A percentile compares a stretch with the other conserved stretches of the same genome.
These are phyloP conservation scores for Helicostylum pulchrum DNA, from an alignment of 192 early-diverging fungal species.

Conservation along the genomic window DNA sequence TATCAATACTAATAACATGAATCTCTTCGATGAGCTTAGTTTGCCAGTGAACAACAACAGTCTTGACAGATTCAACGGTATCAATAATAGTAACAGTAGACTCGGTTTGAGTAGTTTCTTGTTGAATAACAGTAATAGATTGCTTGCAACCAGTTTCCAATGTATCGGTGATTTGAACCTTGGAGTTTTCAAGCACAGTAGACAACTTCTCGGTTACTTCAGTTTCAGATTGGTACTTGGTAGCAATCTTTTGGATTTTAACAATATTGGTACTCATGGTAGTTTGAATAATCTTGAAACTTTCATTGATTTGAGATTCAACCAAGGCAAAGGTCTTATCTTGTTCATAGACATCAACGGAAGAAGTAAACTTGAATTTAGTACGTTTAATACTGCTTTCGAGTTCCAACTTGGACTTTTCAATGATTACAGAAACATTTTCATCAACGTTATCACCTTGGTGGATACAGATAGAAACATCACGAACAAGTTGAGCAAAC, in stretches of 20 bases:
- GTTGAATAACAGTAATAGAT: slow-evolving; percentile 2
- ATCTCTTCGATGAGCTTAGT: slow-evolving; percentile 9
- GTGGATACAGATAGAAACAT: slow-evolving; percentile 11
- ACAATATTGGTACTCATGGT: not conserved
- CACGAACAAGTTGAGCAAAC: slow-evolving; percentile 12
- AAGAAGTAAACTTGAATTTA: slow-evolving; percentile 1
- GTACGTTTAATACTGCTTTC: not conserved
- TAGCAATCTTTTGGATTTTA: slow-evolving; percentile 17
- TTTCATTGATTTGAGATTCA: not conserved
- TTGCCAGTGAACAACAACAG: not conserved
- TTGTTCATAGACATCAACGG: not conserved
- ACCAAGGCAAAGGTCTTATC: slow-evolving; percentile 10
- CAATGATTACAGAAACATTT: slow-evolving; percentile 7
- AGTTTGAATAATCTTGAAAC: slow-evolving; percentile 1
- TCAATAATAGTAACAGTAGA: slow-evolving; percentile 15
- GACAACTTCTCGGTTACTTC: slow-evolving; percentile 11
- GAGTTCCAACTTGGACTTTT: slow-evolving; percentile 2
- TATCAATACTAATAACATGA: slow-evolving; percentile 9
- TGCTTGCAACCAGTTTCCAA: not conserved
- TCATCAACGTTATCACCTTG: slow-evolving; percentile 3
- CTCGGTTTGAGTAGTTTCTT: not conserved
- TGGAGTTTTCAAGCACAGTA: not conserved
- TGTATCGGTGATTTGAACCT: slow-evolving; percentile 2
- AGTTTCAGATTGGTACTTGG: not conserved
- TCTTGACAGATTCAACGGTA: slow-evolving; percentile 16